Conservation (phyloP, 2,329 filamentous ascomycete genomes). For the Xylariaceae sp. region DNA sequence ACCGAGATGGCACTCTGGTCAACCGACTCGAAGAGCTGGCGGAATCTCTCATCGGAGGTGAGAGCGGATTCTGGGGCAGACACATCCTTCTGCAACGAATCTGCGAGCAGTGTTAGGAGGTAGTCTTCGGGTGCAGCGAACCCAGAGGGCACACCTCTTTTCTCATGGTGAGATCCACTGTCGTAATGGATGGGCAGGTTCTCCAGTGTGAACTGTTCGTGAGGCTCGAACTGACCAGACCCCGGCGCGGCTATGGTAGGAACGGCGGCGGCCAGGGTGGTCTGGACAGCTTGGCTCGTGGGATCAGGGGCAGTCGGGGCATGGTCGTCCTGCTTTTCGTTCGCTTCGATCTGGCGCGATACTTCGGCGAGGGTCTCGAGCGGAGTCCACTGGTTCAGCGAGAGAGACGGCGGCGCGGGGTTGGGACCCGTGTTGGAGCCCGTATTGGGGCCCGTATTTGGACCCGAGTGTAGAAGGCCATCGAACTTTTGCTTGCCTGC, state of each 20-base stretch:
- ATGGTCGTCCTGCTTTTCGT: constrained; percentile 50
- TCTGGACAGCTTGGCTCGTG: constrained; percentile 15
- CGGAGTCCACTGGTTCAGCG: constrained; percentile 53
- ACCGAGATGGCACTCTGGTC: constrained; percentile 46
- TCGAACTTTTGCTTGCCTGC: constrained; percentile 10
- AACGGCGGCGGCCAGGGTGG: constrained; percentile 14
- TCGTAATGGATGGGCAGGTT: constrained; percentile 47
- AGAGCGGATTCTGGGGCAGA: constrained; percentile 23
- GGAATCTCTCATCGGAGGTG: constrained; percentile 43
- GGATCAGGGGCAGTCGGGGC: constrained; percentile 10
- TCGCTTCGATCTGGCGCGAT: constrained; percentile 68
- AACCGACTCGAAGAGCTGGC: constrained; percentile 34
- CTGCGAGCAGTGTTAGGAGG: constrained; percentile 10
- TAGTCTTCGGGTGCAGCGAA: constrained; percentile 7
- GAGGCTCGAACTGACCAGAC: constrained; percentile 38
- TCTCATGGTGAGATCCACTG: constrained; percentile 24
- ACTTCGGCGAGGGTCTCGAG: constrained; percentile 84
- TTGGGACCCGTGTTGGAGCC: constrained; percentile 24
- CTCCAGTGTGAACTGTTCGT: constrained; percentile 52
- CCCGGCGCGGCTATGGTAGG: constrained; percentile 7
- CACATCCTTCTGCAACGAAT: constrained; percentile 7
- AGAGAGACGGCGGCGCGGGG: constrained; percentile 40
- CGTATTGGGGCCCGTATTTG: constrained; percentile 21
- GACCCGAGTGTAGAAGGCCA: constrained; percentile 17
- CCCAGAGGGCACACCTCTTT: constrained; percentile 27